Base-by-base conservation (phyloP, 345 rosid genomes). In the Mangifera indica region DNA sequence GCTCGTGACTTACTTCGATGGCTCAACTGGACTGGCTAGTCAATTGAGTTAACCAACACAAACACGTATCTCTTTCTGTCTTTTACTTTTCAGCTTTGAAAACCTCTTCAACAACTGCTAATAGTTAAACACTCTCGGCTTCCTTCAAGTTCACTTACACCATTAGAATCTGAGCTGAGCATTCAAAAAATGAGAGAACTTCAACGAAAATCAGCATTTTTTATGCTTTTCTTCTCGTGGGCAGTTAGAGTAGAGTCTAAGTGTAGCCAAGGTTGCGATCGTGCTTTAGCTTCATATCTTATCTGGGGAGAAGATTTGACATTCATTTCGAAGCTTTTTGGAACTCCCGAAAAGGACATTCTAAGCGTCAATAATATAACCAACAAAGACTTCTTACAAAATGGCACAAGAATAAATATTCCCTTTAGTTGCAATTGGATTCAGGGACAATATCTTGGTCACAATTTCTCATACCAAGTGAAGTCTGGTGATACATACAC, bases 271-370 rank as follows among this genome's bases (percentile, higher is more conserved):
- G 85, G 87, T 12, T 86, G 87, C 63, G 67, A 48, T 58, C 71
- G 79, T 14, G 82, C 87, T 57, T 40, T 84, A 4, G 86, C 82
- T 1, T 84, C 86, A 0, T 84, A 84, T 56, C 77, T 76, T 26
- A 44, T 79, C 18, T 66, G 52, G 25, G 83, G 82, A n/a, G 51
- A 76, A 0, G 82, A 80, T 29, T 81, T 86, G 37, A 82, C 83
- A 2, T 79, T 64, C 68, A 78, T 72, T 79, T 86, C 6, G 65
- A 81, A 77, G 60, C 25, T 58, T n/a, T 84, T 51, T 76, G 37
- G 72, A 74, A 14, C 81, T 73, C 4, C 69, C 5, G 0, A 79
- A 70, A 72, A 84, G 15, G 0, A 14, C 12, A 81, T 53, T 78
- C 84, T 0, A 20, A 67, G 68, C 20, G 22, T 0, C 37, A 64